phyloP scores from a whole-genome alignment of 2,329 filamentous ascomycete genomes.

The Lachnum nothofagi region DNA sequence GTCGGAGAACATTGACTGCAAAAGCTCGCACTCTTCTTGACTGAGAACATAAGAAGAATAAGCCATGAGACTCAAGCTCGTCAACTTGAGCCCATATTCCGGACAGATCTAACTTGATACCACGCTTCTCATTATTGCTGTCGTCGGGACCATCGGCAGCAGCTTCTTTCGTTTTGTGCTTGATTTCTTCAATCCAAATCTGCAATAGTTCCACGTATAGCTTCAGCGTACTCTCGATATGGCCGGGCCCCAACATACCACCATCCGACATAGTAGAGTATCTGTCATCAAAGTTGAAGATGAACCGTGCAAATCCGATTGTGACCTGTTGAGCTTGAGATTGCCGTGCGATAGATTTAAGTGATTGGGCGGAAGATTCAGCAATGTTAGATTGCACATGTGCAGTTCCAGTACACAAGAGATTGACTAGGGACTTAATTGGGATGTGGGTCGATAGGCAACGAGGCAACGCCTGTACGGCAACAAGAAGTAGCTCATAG shows the following conservation, averaged over 20 bases:
- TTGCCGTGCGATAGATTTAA: constrained; percentile 93
- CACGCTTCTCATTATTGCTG: constrained; percentile 61
- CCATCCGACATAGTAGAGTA: constrained; percentile 98
- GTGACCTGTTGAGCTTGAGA: constrained; percentile 92
- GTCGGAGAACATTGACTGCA: constrained; percentile 83
- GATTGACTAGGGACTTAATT: constrained; percentile 87
- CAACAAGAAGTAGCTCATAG: constrained; percentile 91
- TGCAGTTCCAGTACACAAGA: constrained; percentile 92
- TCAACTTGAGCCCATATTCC: constrained; percentile 90
- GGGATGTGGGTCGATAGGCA: constrained; percentile 87
- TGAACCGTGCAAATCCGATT: constrained; percentile 93
- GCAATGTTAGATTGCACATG: constrained; percentile 93
- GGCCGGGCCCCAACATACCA: constrained; percentile 86
- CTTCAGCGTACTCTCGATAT: constrained; percentile 89
- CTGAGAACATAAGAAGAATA: constrained; percentile 97
- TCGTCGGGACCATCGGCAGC: constrained; percentile 60
- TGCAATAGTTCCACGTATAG: constrained; percentile 89
- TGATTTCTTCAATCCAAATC: constrained; percentile 97
- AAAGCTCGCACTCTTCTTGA: constrained; percentile 83
- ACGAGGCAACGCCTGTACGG: constrained; percentile 90
- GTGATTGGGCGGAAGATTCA: constrained; percentile 80
- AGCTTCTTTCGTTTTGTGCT: constrained; percentile 73
- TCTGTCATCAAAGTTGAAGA: constrained; percentile 96
- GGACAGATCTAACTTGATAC: constrained; percentile 75
- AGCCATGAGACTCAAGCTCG: constrained; percentile 89